These are phyloP conservation scores for Rhizopus stolonifer DNA, from an alignment of 371 early-diverging fungal genomes.

Conservation along the genomic window DNA sequence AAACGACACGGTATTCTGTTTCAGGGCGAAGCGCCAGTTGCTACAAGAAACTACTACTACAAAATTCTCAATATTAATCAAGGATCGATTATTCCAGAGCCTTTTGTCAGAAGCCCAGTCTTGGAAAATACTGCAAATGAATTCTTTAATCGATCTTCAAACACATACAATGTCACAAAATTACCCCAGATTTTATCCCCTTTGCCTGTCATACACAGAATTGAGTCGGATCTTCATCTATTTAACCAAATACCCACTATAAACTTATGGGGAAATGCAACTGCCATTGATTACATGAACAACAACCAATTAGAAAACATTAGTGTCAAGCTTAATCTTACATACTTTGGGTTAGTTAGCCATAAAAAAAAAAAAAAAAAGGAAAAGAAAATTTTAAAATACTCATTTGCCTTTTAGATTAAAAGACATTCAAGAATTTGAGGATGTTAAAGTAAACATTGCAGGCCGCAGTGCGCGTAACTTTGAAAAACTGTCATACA, in stretches of 20 bases:
- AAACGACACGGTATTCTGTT: not conserved
- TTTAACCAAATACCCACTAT: constrained; percentile 33
- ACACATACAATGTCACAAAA: not conserved
- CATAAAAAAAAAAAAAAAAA: too few relatives aligned
- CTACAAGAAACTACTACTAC: constrained; percentile 17
- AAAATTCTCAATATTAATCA: constrained; percentile 1
- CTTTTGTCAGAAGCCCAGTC: constrained; percentile 13
- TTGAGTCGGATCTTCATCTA: constrained; percentile 14
- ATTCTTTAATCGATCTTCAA: constrained; percentile 21
- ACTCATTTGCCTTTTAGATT: constrained; percentile 4
- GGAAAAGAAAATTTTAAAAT: too few relatives aligned
- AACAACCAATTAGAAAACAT: constrained; percentile 17
- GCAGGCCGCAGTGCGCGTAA: constrained; percentile 28
- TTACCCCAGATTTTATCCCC: constrained; percentile 14
- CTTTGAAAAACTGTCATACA: constrained; percentile 25
- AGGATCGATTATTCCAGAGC: constrained; percentile 9
- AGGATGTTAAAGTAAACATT: constrained; percentile 21
- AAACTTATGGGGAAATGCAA: constrained; percentile 20
- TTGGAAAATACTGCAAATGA: constrained; percentile 13
- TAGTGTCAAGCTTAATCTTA: constrained; percentile 17
- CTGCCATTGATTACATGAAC: constrained; percentile 18
- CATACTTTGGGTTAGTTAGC: constrained; percentile 25
- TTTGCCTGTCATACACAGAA: constrained; percentile 3
- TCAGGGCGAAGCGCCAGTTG: constrained; percentile 22
- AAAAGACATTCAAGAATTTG: constrained; percentile 5